Evolutionary conservation across 257 asterid genomes (phyloP), one percentile per base, ranked within the genome.

Genomic region (Solanum rostratum): DNA sequence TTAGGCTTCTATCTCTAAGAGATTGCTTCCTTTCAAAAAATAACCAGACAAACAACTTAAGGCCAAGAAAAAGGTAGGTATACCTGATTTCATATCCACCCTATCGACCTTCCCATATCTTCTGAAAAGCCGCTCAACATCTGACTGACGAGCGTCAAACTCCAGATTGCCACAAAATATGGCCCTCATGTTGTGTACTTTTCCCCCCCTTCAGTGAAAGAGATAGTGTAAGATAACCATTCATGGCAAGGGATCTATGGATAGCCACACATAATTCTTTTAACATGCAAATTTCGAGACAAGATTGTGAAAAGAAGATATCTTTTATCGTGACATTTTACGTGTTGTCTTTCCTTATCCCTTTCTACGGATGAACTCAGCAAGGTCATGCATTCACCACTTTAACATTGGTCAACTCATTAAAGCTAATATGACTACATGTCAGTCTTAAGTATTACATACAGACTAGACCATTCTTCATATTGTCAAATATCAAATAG

Each of bases 31-130:
- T 66, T 57, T 45, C 8, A 65, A 83, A 83, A 37, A 33, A 57
- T 27, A 65, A 73, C 45, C 14, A 49, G n/a, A 20, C 22, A 81
- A 81, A n/a, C 57, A 24, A 81, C 22, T 19, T 18, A 4, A 73
- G 76, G 68, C 7, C 62, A 86, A 78, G 52, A 43, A 84, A 68
- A 60, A n/a, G 10, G 79, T 14, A 81, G 87, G 57, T 81, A 87
- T 81, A 94, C 99, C 99, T 80, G 99, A 88, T 91, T 96, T 96
- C 94, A 96, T 85, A 88, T 96, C 99, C 85, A 96, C 96, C 92
- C 98, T 92, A 69, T 94, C 98, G 69, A 94, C 95, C 92, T 91
- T 93, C 84, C 99, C 99, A 88, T 94, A 96, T 94, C 87, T 92
- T 86, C 87, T 89, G 88, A 96, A 96, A 82, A 96, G 98, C 1